Evolutionary conservation across 768 basidiomycete genomes (phyloP), one percentile per base, ranked within the genome.

Genomic region (Glaciozyma antarctica): DNA sequence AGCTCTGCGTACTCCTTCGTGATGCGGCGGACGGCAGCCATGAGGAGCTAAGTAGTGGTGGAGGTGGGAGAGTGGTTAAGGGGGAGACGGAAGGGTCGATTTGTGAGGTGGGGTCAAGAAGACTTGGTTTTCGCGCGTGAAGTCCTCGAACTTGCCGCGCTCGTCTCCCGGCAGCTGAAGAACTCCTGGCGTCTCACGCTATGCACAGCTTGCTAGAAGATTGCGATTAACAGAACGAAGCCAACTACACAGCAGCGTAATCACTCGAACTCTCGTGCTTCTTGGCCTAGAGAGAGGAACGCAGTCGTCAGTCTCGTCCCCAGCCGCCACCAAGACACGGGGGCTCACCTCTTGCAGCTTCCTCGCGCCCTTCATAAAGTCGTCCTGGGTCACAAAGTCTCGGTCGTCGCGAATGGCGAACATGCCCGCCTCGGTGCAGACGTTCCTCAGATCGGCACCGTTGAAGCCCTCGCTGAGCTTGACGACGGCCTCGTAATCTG

Each of bases 381-480:
- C 94, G 74, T 98, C 94, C 77, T 56, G 8, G n/a, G 32, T 15
- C 7, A 75, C 82, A 61, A n/a, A 45, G 60, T 86, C 86, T 21
- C 86, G 81, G 72, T 95, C 93, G 65, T 93, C 94, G 54, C 95
- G 84, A 72, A 99, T 97, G 10, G 95, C 95, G 74, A 97, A 98
- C 91, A 99, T 94, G 53, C 94, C 94, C 26, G 75, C 74, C 60
- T 74, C 73, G 49, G 73, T 74, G 56, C 68, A 72, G 7, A 97
- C 88, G 75, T 98, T 98, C 56, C 92, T 83, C 74, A 97, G 76
- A 80, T 98, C 95, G 22, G 95, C 95, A 61, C 95, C 95, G 75
- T 97, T 98, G 80, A 97, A 97, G 0, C 82, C 83, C 71, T 95
- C 93, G 0, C 88, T 88, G 30, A 94, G 82, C 81, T 98, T 99